phyloP scores from a whole-genome alignment of 176 grass and related monocot genomes.

The Juncus inflexus region DNA sequence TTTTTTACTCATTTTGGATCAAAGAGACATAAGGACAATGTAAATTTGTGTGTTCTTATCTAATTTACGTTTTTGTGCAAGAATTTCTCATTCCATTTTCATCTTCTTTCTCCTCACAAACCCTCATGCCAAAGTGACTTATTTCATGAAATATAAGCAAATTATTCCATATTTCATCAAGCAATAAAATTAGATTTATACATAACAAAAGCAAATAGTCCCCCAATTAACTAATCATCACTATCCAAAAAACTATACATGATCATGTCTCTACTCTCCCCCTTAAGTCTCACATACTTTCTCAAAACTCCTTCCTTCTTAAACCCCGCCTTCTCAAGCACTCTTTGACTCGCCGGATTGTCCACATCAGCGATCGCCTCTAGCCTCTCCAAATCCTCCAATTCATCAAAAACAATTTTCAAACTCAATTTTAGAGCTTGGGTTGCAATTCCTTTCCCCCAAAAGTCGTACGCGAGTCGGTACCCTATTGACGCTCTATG shows the following conservation, averaged over 20 bases:
- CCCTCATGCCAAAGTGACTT: too few species aligned
- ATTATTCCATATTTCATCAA: too few species aligned
- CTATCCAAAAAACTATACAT: conserved; percentile 56
- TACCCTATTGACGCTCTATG: conserved; percentile 63
- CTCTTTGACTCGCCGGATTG: conserved; percentile 69
- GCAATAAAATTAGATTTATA: too few species aligned
- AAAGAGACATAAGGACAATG: background rate
- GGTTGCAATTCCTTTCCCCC: conserved; percentile 56
- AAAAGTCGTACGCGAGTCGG: conserved; percentile 45
- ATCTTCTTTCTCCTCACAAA: too few species aligned
- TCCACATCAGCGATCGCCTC: conserved; percentile 65
- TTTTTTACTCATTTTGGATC: background rate
- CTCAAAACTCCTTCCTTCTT: conserved; percentile 45
- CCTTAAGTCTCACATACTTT: conserved; percentile 53
- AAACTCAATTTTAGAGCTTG: conserved; percentile 28
- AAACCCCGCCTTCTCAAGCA: conserved; percentile 90
- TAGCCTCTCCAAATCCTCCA: conserved; percentile 43
- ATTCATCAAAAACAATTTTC: conserved; percentile 34
- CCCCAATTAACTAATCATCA: background rate
- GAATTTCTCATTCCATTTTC: too few species aligned
- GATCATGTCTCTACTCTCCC: conserved; percentile 52
- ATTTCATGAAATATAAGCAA: too few species aligned
- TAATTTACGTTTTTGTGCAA: background rate
- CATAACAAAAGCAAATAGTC: background rate
- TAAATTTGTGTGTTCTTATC: too few species aligned